phyloP scores from a whole-genome alignment of 164 flowering plant genomes.

The Paratinospora sagittata region DNA sequence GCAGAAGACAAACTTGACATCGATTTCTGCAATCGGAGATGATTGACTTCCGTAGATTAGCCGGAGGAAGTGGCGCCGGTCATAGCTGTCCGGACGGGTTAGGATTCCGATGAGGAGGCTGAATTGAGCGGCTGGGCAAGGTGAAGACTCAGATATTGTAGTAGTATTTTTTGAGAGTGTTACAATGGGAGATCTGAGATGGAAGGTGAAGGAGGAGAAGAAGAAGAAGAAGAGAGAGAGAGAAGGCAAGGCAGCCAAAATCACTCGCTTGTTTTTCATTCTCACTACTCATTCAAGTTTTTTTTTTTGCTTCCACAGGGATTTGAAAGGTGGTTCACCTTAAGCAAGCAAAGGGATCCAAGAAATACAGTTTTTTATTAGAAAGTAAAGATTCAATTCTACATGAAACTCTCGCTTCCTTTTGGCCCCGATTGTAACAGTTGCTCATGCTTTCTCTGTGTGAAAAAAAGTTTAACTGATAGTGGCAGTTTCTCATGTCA shows the following conservation, averaged over 20 bases:
- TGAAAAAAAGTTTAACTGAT: not conserved
- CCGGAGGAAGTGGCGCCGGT: conserved; percentile 61
- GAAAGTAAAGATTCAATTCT: not conserved
- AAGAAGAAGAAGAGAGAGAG: conserved; percentile 24
- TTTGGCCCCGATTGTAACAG: not conserved
- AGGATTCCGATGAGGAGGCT: conserved; percentile 54
- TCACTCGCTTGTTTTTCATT: conserved; percentile 20
- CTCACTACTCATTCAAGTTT: not conserved
- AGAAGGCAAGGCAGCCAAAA: conserved; percentile 21
- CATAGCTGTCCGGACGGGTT: conserved; percentile 42
- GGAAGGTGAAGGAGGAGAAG: conserved; percentile 22
- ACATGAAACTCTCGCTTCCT: not conserved
- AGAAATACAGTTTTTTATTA: not conserved
- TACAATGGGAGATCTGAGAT: conserved; percentile 8
- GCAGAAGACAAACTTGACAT: conserved; percentile 55
- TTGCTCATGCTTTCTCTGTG: not conserved
- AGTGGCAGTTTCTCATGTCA: not conserved
- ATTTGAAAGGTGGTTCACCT: no score
- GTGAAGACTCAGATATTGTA: not conserved
- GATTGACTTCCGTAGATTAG: conserved; percentile 50
- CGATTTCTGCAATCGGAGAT: conserved; percentile 34
- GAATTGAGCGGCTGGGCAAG: conserved; percentile 20
- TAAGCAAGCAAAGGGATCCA: not conserved
- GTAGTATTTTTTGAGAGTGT: conserved; percentile 2
- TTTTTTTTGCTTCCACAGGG: not conserved